Evolutionary conservation across 192 early-diverging fungal species (phyloP).

Genomic region (Backusella liffmaniae): DNA sequence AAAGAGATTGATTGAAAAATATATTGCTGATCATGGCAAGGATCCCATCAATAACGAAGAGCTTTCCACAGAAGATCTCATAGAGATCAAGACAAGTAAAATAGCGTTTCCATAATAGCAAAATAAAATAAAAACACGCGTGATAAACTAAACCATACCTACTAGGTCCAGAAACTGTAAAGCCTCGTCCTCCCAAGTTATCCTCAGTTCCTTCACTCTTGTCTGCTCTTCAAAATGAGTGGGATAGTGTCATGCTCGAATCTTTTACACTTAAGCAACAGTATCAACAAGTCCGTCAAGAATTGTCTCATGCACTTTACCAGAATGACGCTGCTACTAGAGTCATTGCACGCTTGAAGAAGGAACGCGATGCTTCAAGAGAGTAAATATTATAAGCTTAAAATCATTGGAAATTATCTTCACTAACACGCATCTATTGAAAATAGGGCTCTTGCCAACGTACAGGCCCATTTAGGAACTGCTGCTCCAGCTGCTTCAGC

Average conservation of each 20-base stretch:
- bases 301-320: constrained; percentile 92
- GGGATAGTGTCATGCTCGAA: constrained; percentile 95
- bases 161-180: constrained; percentile 61
- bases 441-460: constrained; percentile 54
- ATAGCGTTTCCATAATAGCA: background rate
- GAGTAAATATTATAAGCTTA: constrained; percentile 40
- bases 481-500: constrained; percentile 31
- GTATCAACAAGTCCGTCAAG: constrained; percentile 86
- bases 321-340: constrained; percentile 95
- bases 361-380: constrained; percentile 90
- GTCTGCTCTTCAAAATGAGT: constrained; percentile 90
- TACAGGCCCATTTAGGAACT: constrained; percentile 57
- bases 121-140: background rate
- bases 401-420: background rate
- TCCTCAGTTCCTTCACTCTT: constrained; percentile 92
- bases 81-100: constrained; percentile 65
- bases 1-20: constrained; percentile 81
- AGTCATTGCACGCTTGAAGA: constrained; percentile 89
- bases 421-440: background rate
- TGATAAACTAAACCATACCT: background rate
- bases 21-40: constrained; percentile 77
- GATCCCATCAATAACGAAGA: constrained; percentile 82
- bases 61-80: constrained; percentile 68
- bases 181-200: constrained; percentile 85
- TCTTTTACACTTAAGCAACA: constrained; percentile 91